These are phyloP conservation scores for Coprinellus aureogranulatus DNA, from an alignment of 768 basidiomycete species.

Conservation along the genomic window DNA sequence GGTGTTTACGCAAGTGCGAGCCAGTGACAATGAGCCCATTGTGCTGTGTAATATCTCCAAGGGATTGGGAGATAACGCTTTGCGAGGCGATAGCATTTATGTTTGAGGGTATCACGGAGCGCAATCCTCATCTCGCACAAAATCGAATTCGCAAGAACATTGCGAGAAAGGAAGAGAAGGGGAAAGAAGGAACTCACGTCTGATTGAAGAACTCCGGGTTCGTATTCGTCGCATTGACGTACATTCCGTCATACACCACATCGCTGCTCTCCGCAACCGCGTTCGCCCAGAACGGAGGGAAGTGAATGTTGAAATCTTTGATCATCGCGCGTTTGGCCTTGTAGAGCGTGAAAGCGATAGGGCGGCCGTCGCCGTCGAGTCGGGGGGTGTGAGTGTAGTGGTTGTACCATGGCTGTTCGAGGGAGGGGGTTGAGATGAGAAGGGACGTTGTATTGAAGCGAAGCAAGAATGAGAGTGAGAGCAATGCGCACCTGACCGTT, in stretches of 20 bases:
- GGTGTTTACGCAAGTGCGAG: too few relatives aligned
- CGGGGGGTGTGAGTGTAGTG: conserved; percentile 46
- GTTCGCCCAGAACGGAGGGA: conserved; percentile 63
- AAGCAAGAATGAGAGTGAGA: conserved; percentile 16
- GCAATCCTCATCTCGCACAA: too few relatives aligned
- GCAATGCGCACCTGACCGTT: conserved; percentile 48
- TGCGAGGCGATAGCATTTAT: too few relatives aligned
- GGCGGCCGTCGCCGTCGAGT: conserved; percentile 56
- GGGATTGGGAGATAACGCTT: too few relatives aligned
- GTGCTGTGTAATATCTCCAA: too few relatives aligned
- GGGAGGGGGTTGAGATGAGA: too few relatives aligned
- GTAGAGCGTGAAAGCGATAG: conserved; percentile 52
- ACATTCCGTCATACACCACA: conserved; percentile 56
- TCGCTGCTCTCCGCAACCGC: conserved; percentile 48
- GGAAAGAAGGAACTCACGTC: too few relatives aligned
- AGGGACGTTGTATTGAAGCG: too few relatives aligned
- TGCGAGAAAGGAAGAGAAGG: too few relatives aligned
- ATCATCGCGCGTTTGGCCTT: conserved; percentile 42
- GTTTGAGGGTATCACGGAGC: too few relatives aligned
- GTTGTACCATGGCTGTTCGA: conserved; percentile 57
- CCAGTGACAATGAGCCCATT: too few relatives aligned
- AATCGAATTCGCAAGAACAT: too few relatives aligned
- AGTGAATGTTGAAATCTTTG: conserved; percentile 48
- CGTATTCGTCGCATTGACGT: conserved; percentile 54
- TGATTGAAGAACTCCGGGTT: conserved; percentile 48